Evolutionary conservation across 768 basidiomycete genomes (phyloP), one percentile per base, ranked within the genome.

Genomic region (Ramaria rubella): DNA sequence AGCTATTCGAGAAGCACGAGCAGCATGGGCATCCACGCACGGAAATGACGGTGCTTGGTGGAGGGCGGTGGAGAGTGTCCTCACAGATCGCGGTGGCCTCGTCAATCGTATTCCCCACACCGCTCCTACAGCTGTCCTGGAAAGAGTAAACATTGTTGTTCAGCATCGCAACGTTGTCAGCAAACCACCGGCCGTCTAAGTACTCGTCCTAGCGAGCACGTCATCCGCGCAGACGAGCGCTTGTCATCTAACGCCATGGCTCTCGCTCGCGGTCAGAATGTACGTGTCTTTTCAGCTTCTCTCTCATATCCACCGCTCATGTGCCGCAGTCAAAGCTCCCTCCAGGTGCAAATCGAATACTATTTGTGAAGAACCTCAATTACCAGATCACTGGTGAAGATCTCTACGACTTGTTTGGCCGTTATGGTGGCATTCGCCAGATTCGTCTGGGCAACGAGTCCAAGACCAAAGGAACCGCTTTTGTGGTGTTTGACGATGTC

Each of bases 341-440:
- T 3, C 87, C 91, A 24, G 90, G 91, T 53, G 92, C 90, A 17
- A 94, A 94, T 67, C 82, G 92, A 45, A 90, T 95, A 54, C 80
- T 95, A 42, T 95, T 93, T 64, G 90, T 94, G 26, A 94, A 94
- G 72, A 95, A 95, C 67, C 73, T 95, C 53, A 92, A 89, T 70
- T 94, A 94, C 72, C 85, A 85, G 70, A 93, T 93, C 62, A 92
- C 85, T 30, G 94, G 94, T 52, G 89, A 93, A 59, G 94, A 97
- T 70, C 70, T 97, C 63, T 97, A 97, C 70, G 95, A 98, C 74
- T 77, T 98, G 60, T 98, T 99, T 64, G 95, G 94, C 55, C 90
- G 93, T 61, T 99, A 98, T 74, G 95, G 95, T 46, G 90, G 90
- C 64, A 90, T 99, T 63, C 85, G 95, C 49, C 95, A 99, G 72